Conservation (phyloP, 805 yeast species). For the Debaryomyces castellii region DNA sequence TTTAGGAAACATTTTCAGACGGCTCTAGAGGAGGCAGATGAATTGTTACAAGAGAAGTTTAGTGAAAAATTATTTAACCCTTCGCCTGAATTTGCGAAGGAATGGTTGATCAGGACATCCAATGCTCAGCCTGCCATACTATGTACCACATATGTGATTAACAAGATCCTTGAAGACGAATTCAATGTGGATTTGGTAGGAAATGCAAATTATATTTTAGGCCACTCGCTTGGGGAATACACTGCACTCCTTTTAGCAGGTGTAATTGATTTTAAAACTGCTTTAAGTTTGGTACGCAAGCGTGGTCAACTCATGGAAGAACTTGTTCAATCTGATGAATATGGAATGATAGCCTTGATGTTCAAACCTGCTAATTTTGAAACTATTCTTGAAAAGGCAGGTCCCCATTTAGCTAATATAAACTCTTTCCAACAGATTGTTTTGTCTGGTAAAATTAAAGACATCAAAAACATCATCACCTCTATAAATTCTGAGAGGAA, state of each 20-base stretch:
- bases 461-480: conserved; percentile 22
- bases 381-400: conserved; percentile 16
- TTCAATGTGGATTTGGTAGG: conserved; percentile 18
- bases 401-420: conserved; percentile 43
- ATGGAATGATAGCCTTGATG: conserved; percentile 37
- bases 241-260: conserved; percentile 43
- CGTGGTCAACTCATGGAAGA: conserved; percentile 46
- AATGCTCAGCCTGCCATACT: conserved; percentile 58
- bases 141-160: conserved; percentile 36
- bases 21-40: conserved; percentile 18
- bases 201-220: conserved; percentile 27
- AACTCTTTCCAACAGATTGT: conserved; percentile 45
- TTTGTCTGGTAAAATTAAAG: conserved; percentile 38
- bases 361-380: conserved; percentile 24
- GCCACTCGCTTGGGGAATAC: conserved; percentile 55
- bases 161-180: conserved; percentile 16
- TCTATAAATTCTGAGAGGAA: conserved; percentile 13
- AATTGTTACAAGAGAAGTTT: conserved; percentile 20
- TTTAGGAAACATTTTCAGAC: conserved; percentile 10
- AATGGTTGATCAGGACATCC: conserved; percentile 33
- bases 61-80: conserved; percentile 14
- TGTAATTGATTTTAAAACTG: conserved; percentile 28
- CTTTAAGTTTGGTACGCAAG: conserved; percentile 41
- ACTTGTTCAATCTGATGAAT: conserved; percentile 18
- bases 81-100: conserved; percentile 8